Conservation (phyloP, 2,329 filamentous ascomycete species). For the Fusarium sp. region DNA sequence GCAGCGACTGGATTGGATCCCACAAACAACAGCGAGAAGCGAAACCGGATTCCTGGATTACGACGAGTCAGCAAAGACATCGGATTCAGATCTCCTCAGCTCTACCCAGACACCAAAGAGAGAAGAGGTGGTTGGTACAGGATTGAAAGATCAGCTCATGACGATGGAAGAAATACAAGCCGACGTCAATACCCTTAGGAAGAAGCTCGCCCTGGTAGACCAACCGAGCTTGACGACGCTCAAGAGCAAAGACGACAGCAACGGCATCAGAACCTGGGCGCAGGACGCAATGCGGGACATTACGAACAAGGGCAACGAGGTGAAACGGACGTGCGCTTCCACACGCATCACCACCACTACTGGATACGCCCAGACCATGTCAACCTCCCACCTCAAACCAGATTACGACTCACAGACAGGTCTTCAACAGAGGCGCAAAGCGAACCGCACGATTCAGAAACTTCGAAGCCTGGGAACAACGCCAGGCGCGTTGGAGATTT, state of each 20-base stretch:
- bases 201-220: slow-evolving; percentile 13
- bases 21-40: slow-evolving; percentile 7
- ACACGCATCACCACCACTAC: slow-evolving; percentile 73
- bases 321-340: slow-evolving; percentile 57
- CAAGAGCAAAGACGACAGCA: slow-evolving; percentile 9
- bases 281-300: slow-evolving; percentile 38
- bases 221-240: slow-evolving; percentile 13
- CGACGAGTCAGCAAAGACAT: slow-evolving; percentile 8
- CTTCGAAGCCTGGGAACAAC: slow-evolving; percentile 30
- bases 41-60: slow-evolving; percentile 2
- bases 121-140: neutral
- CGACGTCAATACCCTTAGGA: slow-evolving; percentile 21
- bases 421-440: slow-evolving; percentile 16
- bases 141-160: neutral
- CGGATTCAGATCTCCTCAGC: slow-evolving; percentile 11
- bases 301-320: slow-evolving; percentile 34
- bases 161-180: slow-evolving; percentile 27
- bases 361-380: slow-evolving; percentile 57
- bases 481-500: slow-evolving; percentile 28
- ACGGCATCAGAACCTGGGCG: slow-evolving; percentile 32
- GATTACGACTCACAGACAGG: neutral
- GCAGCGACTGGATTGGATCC: slow-evolving; percentile 1
- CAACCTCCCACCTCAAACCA: slow-evolving; percentile 26
- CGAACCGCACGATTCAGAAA: slow-evolving; percentile 38
- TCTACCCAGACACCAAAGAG: neutral